phyloP scores from a whole-genome alignment of 176 grass and related monocot species.

The Carex cristatella region DNA sequence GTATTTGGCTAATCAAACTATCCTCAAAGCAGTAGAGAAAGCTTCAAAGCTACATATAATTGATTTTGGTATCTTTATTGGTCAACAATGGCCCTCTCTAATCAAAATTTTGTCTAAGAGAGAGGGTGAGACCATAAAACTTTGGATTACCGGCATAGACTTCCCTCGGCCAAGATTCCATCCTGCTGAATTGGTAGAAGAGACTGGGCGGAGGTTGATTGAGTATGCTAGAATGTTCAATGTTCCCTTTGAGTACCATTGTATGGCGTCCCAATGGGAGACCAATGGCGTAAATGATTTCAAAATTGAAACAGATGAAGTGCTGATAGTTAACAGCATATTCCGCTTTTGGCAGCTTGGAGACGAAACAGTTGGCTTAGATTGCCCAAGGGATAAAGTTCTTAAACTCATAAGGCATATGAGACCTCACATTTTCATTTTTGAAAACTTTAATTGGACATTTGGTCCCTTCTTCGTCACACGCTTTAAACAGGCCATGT shows the following conservation, averaged over 20 bases:
- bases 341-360: constrained; percentile 26
- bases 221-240: constrained; percentile 38
- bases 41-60: constrained; percentile 24
- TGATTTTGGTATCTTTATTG: constrained; percentile 15
- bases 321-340: constrained; percentile 29
- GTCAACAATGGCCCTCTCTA: constrained; percentile 18
- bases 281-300: constrained; percentile 19
- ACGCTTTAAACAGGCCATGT: constrained; percentile 30
- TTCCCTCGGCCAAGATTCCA: constrained; percentile 30
- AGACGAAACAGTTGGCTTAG: constrained; percentile 26
- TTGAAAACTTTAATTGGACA: constrained; percentile 23
- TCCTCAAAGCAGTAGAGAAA: constrained; percentile 6
- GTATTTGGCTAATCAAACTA: constrained; percentile 12
- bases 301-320: constrained; percentile 28
- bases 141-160: constrained; percentile 25
- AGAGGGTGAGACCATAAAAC: neutral
- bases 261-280: constrained; percentile 28
- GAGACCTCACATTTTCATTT: constrained; percentile 29
- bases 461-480: constrained; percentile 35
- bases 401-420: constrained; percentile 29
- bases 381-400: constrained; percentile 34
- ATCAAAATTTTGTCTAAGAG: constrained; percentile 1
- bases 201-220: constrained; percentile 25
- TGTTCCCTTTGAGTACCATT: constrained; percentile 39
- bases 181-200: constrained; percentile 26